Percentiles rank a stretch among this genome's conserved stretches.
Conservation (phyloP, 1,284 basidiomycete species). For the Cutaneotrichosporon sp. region DNA sequence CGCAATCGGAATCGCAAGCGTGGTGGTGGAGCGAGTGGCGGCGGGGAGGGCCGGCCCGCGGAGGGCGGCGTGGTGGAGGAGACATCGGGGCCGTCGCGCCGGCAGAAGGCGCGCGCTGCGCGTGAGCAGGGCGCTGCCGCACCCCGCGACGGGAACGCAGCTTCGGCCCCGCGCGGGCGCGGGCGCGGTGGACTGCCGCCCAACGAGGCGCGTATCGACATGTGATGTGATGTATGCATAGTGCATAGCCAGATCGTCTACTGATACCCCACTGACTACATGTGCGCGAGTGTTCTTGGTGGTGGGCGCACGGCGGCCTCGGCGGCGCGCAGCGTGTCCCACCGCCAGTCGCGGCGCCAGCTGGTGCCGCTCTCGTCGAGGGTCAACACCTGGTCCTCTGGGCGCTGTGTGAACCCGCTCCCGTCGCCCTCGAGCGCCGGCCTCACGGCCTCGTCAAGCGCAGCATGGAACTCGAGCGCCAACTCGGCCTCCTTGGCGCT, state of each 20-base stretch:
- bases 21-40: conserved; percentile 1
- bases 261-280: not conserved
- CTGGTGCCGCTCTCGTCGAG: conserved; percentile 60
- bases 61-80: not conserved
- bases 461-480: conserved; percentile 60
- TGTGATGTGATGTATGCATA: conserved; percentile 12
- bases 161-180: conserved; percentile 3
- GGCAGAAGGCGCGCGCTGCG: not conserved
- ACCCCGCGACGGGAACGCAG: no score
- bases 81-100: not conserved
- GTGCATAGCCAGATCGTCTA: not conserved
- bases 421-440: conserved; percentile 35
- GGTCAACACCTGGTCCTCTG: conserved; percentile 54
- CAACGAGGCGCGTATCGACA: conserved; percentile 26
- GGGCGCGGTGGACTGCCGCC: conserved; percentile 14
- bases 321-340: conserved; percentile 45
- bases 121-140: not conserved
- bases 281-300: not conserved
- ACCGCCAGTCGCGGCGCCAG: conserved; percentile 62
- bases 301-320: conserved; percentile 17
- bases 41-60: not conserved
- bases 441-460: conserved; percentile 56
- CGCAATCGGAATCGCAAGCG: conserved; percentile 10
- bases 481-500: conserved; percentile 55
- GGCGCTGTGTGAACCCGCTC: conserved; percentile 33